Conservation (phyloP, 352 stramenopile species). For the Pythium guiyangense region DNA sequence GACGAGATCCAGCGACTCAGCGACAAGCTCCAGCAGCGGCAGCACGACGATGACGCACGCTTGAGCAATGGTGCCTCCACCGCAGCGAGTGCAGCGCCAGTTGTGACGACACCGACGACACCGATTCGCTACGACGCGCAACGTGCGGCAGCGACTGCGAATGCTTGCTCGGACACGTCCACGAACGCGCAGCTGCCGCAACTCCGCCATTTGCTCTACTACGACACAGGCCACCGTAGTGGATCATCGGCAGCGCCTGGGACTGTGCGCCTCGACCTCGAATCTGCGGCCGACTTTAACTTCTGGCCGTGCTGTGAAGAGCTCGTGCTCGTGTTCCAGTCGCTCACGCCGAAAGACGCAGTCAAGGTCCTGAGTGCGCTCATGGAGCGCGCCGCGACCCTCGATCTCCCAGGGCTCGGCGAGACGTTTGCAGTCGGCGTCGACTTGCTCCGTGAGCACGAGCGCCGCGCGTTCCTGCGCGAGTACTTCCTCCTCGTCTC, state of each 20-base stretch:
- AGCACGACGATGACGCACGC: conserved; percentile 19
- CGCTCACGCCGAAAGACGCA: conserved; percentile 29
- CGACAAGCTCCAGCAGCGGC: conserved; percentile 34
- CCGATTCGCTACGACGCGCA: not conserved
- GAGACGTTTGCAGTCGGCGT: conserved; percentile 38
- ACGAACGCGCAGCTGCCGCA: conserved; percentile 14
- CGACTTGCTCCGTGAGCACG: conserved; percentile 34
- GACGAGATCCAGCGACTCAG: conserved; percentile 32
- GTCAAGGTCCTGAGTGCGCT: conserved; percentile 29
- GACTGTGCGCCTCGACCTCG: conserved; percentile 19
- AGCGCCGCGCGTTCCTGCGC: conserved; percentile 39
- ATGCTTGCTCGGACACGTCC: not conserved
- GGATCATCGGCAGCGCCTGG: not conserved
- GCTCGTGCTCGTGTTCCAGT: conserved; percentile 41
- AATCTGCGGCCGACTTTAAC: conserved; percentile 27
- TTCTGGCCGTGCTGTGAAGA: conserved; percentile 39
- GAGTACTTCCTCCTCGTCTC: conserved; percentile 60
- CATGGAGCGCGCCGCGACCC: conserved; percentile 31
- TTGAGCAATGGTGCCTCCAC: too few relatives aligned
- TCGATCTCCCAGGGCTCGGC: conserved; percentile 28
- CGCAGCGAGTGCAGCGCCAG: not conserved
- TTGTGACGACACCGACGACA: not conserved
- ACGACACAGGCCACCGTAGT: not conserved
- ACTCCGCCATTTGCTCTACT: conserved; percentile 22
- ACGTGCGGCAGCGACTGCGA: not conserved